phyloP scores from a whole-genome alignment of 352 stramenopile genomes.

The Pythium diclinum region DNA sequence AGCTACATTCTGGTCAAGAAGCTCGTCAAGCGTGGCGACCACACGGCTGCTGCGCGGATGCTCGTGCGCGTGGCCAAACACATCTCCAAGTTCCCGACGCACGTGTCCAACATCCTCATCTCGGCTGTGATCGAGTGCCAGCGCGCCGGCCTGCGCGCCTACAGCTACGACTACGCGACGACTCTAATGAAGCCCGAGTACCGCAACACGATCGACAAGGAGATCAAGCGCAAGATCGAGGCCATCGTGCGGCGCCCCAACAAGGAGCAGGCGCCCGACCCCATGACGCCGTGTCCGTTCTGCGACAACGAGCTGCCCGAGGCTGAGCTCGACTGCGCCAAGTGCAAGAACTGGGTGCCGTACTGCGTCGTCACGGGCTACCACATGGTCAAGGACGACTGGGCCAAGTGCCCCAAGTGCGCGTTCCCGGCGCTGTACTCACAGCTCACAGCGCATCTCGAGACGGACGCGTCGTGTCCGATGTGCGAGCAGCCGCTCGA shows the following conservation, averaged over 20 bases:
- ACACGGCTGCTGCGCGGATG: conserved; percentile 84
- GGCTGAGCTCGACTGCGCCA: conserved; percentile 87
- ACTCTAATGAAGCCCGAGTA: conserved; percentile 90
- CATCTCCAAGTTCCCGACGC: conserved; percentile 91
- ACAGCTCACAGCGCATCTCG: conserved; percentile 81
- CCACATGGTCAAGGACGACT: conserved; percentile 94
- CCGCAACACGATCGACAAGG: conserved; percentile 83
- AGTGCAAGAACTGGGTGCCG: conserved; percentile 91
- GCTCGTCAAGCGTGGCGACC: conserved; percentile 85
- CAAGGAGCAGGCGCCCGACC: conserved; percentile 78
- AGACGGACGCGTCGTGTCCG: conserved; percentile 60
- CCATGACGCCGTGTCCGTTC: conserved; percentile 81
- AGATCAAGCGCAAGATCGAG: conserved; percentile 94
- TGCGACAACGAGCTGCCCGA: conserved; percentile 72
- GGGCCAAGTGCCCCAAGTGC: conserved; percentile 87
- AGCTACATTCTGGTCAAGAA: conserved; percentile 94
- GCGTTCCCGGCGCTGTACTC: conserved; percentile 88
- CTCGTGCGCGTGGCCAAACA: conserved; percentile 88
- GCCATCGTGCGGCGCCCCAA: conserved; percentile 91
- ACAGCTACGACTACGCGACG: conserved; percentile 91
- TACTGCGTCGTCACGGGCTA: conserved; percentile 92
- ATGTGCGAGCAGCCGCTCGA: conserved; percentile 72
- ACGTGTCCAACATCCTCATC: conserved; percentile 91
- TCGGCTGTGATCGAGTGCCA: conserved; percentile 94
- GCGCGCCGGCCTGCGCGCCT: conserved; percentile 84